Evolutionary conservation across 2,329 filamentous ascomycete species (phyloP), one percentile per base, ranked within the genome.

Genomic region (Neofusicoccum umdonicola): DNA sequence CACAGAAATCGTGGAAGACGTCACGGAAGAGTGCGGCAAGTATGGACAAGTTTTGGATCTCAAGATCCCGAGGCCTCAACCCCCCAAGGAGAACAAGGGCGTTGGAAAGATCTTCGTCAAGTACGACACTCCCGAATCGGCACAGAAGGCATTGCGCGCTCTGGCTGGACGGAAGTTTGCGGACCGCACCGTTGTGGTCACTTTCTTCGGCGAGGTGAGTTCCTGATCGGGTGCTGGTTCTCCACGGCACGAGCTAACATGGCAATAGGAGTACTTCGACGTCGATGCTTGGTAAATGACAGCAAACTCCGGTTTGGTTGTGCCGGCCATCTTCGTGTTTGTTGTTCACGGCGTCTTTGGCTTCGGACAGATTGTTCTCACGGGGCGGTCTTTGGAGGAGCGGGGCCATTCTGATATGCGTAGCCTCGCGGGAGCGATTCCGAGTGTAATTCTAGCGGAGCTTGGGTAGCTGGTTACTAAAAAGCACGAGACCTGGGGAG

Each of bases 101-200:
- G 93, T 99, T 22, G 95, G 95, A 75, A 99, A 98, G 84, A 98
- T 99, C 70, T 99, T 90, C 76, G 89, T 99, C 81, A 98, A 97
- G 77, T 99, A 92, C 74, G 91, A 95, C 68, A 86, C 83, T 3
- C 81, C 86, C 2, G 92, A 93, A 58, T 87, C 89, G 8, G 91
- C 94, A 19, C 89, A 90, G 67, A 93, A 91, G 73, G 96, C 95
- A 7, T 83, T 99, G 64, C 88, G 90, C 72, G 89, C 92, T n/a
- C 83, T 99, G 71, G 95, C 96, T 35, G 95, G 95, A 52, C 87
- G 96, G 69, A 97, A 98, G 77, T 99, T 99, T 76, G 91, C 93
- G 0, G 92, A 98, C 79, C 87, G 96, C 71, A 99, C 95, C 3
- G 96, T 99, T 34, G 93, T 99, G 12, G 93, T 92, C 2, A 98